Evolutionary conservation across 192 early-diverging fungal species (phyloP).

Genomic region (Piromyces sp.): DNA sequence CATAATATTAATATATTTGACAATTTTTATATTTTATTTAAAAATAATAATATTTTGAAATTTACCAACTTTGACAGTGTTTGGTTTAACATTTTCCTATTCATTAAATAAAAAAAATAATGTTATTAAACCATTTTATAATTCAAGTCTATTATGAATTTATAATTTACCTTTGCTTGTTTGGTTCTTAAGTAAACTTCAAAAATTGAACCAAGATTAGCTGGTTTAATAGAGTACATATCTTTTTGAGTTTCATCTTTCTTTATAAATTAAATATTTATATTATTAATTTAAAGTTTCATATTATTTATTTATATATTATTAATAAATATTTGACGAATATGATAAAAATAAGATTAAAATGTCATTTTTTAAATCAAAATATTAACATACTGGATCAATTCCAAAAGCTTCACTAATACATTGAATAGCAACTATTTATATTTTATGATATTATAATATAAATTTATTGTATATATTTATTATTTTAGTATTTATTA

Average conservation of each 20-base stretch:
- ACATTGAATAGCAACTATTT: slow-evolving; percentile 73
- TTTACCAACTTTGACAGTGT: not conserved
- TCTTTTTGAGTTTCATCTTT: slow-evolving; percentile 41
- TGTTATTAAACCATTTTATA: too few relatives aligned
- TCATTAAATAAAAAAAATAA: not conserved
- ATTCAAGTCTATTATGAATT: too few relatives aligned
- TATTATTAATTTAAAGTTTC: too few relatives aligned
- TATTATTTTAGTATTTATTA: too few relatives aligned
- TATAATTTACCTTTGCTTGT: not conserved
- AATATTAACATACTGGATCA: slow-evolving; percentile 36
- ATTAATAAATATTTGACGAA: too few relatives aligned
- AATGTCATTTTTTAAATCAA: too few relatives aligned
- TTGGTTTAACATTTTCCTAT: not conserved
- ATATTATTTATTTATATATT: too few relatives aligned
- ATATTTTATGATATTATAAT: not conserved
- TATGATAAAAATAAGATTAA: too few relatives aligned
- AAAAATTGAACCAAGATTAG: slow-evolving; percentile 67
- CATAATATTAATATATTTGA: too few relatives aligned
- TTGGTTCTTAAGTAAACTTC: slow-evolving; percentile 70
- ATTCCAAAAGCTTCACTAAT: slow-evolving; percentile 89
- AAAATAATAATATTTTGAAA: too few relatives aligned
- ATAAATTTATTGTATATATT: not conserved
- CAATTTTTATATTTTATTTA: too few relatives aligned
- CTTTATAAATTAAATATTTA: slow-evolving; percentile 61
- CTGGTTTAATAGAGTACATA: slow-evolving; percentile 69